Percentiles rank a stretch among this genome's conserved stretches.
Conservation (phyloP, 2,329 filamentous ascomycete species). For the Nemania sp. region DNA sequence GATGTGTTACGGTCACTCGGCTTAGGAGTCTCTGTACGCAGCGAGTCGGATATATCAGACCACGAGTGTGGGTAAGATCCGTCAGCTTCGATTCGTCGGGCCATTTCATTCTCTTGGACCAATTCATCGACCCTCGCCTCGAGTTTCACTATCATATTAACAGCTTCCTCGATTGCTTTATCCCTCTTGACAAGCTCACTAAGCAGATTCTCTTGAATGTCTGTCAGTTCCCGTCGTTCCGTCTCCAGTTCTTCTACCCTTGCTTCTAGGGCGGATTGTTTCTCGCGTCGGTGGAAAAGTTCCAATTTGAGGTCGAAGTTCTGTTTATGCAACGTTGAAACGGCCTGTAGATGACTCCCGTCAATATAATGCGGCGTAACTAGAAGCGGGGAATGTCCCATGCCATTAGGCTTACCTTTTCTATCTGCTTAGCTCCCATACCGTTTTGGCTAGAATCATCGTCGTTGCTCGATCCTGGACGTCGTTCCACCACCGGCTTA, state of each 20-base stretch:
- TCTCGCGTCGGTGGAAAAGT: slow-evolving; percentile 75
- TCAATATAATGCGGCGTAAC: slow-evolving; percentile 21
- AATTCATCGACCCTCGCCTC: slow-evolving; percentile 70
- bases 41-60: slow-evolving; percentile 47
- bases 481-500: slow-evolving; percentile 51
- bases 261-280: slow-evolving; percentile 70
- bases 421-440: slow-evolving; percentile 75
- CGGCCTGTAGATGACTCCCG: slow-evolving; percentile 58
- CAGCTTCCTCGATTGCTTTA: slow-evolving; percentile 77
- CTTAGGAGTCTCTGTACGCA: slow-evolving; percentile 43
- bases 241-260: slow-evolving; percentile 66
- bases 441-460: slow-evolving; percentile 63
- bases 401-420: slow-evolving; percentile 62
- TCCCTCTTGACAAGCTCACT: slow-evolving; percentile 75
- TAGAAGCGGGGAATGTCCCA: neutral
- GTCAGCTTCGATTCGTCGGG: slow-evolving; percentile 62
- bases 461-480: slow-evolving; percentile 59
- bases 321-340: slow-evolving; percentile 78
- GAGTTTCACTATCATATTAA: slow-evolving; percentile 74
- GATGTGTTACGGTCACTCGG: slow-evolving; percentile 35
- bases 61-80: slow-evolving; percentile 52
- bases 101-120: slow-evolving; percentile 65
- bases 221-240: slow-evolving; percentile 65
- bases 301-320: slow-evolving; percentile 83
- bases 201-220: slow-evolving; percentile 69